A percentile compares a stretch with the other conserved stretches of the same genome.
phyloP scores from a whole-genome alignment of 768 basidiomycete genomes.

The Collybia sordida region DNA sequence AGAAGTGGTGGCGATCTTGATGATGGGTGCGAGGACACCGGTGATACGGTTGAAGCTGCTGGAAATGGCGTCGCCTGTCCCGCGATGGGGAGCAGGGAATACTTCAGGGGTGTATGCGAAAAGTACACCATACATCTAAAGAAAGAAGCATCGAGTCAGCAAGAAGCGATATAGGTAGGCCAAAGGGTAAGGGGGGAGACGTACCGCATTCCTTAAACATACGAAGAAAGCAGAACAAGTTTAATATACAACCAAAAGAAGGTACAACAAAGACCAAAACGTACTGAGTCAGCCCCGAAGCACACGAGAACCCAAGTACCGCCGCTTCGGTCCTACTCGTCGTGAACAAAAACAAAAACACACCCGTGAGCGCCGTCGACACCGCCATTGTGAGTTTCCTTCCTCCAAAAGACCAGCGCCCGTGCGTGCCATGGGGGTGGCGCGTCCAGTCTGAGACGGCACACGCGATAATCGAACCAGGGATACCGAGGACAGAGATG shows the following conservation, averaged over 20 bases:
- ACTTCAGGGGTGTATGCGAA: conserved; percentile 61
- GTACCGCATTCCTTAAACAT: conserved; percentile 32
- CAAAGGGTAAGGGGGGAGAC: conserved; percentile 3
- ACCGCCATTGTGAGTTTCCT: conserved; percentile 46
- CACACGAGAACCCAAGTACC: conserved; percentile 47
- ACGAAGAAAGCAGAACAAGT: background rate
- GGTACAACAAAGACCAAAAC: conserved; percentile 15
- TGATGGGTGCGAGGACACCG: conserved; percentile 47
- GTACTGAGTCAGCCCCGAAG: conserved; percentile 39
- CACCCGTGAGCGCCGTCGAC: conserved; percentile 41
- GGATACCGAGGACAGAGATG: conserved; percentile 44
- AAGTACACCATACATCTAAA: conserved; percentile 49
- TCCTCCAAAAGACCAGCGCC: conserved; percentile 37
- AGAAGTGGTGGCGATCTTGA: conserved; percentile 45
- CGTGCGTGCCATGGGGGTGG: conserved; percentile 17
- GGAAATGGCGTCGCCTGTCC: conserved; percentile 52
- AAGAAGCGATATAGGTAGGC: background rate
- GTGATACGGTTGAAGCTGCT: conserved; percentile 48
- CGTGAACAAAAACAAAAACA: conserved; percentile 54
- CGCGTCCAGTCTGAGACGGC: conserved; percentile 44
- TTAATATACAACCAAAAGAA: background rate
- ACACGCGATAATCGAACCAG: conserved; percentile 47
- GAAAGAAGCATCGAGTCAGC: background rate
- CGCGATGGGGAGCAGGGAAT: conserved; percentile 56
- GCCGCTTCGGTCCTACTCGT: conserved; percentile 38